These are phyloP conservation scores for Exophiala oligosperma DNA, from an alignment of 2,329 filamentous ascomycete genomes.

Conservation along the genomic window DNA sequence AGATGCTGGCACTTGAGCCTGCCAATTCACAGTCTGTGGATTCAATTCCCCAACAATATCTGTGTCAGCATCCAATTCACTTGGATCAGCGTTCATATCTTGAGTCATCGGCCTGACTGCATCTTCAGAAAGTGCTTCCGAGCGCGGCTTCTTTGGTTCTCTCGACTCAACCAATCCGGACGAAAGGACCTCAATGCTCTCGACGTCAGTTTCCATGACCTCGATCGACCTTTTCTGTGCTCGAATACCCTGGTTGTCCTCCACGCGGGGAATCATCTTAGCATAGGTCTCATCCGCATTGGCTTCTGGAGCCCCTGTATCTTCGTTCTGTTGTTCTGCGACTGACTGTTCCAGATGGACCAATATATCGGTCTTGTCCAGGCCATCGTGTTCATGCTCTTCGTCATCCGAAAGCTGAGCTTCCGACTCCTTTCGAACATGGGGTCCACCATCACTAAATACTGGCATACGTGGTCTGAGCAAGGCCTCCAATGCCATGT, in stretches of 20 bases:
- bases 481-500: constrained; percentile 64
- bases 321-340: neutral
- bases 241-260: neutral
- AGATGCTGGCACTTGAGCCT: neutral
- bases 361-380: constrained; percentile 39
- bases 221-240: constrained; percentile 8
- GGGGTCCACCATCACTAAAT: constrained; percentile 26
- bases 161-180: neutral
- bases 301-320: neutral
- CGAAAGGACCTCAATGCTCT: neutral
- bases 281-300: neutral
- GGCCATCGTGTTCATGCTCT: constrained; percentile 29
- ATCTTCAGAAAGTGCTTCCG: neutral
- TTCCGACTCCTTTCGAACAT: neutral
- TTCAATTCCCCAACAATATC: too few species aligned
- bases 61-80: too few species aligned
- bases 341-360: constrained; percentile 38
- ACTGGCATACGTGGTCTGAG: constrained; percentile 55
- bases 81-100: neutral
- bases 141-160: constrained; percentile 4
- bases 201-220: neutral
- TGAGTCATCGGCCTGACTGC: neutral
- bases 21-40: neutral
- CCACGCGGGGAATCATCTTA: neutral
- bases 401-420: neutral